A percentile compares a stretch with the other conserved stretches of the same genome.
phyloP scores from a whole-genome alignment of 179 eudicot genomes.

The Patellifolia procumbens region DNA sequence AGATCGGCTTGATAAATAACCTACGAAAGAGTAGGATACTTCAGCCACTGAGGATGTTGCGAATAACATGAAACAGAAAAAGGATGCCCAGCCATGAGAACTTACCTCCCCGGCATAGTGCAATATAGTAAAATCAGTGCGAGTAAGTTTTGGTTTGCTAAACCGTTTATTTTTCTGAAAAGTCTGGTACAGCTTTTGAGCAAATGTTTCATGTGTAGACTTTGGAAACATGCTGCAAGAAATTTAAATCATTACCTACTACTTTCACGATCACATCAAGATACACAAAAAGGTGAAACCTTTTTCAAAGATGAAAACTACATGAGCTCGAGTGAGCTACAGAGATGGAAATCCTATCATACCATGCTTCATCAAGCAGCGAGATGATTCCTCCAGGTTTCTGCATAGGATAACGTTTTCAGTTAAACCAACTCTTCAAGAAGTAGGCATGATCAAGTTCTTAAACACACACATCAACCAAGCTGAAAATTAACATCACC shows the following conservation, averaged over 20 bases:
- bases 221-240: constrained; percentile 95
- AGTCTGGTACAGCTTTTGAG: constrained; percentile 99
- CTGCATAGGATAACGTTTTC: constrained; percentile 46
- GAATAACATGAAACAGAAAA: not conserved
- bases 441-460: not conserved
- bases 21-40: constrained; percentile 35
- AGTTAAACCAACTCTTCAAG: constrained; percentile 1
- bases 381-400: constrained; percentile 98
- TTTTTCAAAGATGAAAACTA: not conserved
- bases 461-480: not conserved
- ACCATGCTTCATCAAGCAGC: constrained; percentile 99
- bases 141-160: constrained; percentile 94
- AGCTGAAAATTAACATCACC: constrained; percentile 3
- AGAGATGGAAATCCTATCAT: constrained; percentile 27
- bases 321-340: not conserved
- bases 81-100: constrained; percentile 20
- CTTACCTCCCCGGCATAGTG: constrained; percentile 98
- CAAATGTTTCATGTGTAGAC: constrained; percentile 96
- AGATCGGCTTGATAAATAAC: constrained; percentile 87
- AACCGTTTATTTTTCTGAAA: constrained; percentile 85
- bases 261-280: not conserved
- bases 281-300: not conserved
- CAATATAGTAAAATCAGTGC: constrained; percentile 83
- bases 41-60: constrained; percentile 7
- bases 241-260: constrained; percentile 12